phyloP scores from a whole-genome alignment of 345 rosid species.

The Atalantia buxifolia region DNA sequence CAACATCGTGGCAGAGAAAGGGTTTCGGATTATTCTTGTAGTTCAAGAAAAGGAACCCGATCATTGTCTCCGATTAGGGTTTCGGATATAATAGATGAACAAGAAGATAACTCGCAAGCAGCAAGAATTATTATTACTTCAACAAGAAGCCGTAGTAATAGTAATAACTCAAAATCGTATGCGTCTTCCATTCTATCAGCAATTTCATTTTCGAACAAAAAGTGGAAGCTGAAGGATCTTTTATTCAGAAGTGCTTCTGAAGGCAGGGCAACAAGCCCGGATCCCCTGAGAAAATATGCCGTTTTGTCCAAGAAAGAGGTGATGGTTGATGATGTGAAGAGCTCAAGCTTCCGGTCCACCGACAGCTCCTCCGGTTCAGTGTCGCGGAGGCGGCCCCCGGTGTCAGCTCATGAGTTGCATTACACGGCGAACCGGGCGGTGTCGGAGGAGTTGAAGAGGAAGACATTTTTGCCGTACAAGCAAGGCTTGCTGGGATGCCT shows the following conservation, averaged over 20 bases:
- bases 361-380: constrained; percentile 51
- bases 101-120: constrained; percentile 31
- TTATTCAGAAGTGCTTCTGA: constrained; percentile 91
- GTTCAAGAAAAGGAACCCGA: constrained; percentile 58
- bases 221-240: constrained; percentile 86
- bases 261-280: constrained; percentile 63
- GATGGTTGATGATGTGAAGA: constrained; percentile 42
- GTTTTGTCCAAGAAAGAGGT: constrained; percentile 45
- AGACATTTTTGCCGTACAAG: constrained; percentile 85
- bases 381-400: constrained; percentile 37
- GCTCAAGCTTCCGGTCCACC: constrained; percentile 60
- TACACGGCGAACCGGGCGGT: constrained; percentile 83
- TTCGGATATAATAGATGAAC: constrained; percentile 52
- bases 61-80: constrained; percentile 79
- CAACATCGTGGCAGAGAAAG: constrained; percentile 33
- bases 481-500: constrained; percentile 87
- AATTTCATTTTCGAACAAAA: constrained; percentile 55
- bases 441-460: constrained; percentile 86
- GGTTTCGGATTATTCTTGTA: constrained; percentile 25
- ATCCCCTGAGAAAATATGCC: constrained; percentile 44
- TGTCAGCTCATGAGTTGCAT: constrained; percentile 85
- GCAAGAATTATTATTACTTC: constrained; percentile 28
- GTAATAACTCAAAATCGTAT: constrained; percentile 29
- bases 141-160: constrained; percentile 13
- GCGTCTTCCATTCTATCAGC: constrained; percentile 61